phyloP scores from a whole-genome alignment of 1,139 yeast species.

The Diutina pseudorugosa region DNA sequence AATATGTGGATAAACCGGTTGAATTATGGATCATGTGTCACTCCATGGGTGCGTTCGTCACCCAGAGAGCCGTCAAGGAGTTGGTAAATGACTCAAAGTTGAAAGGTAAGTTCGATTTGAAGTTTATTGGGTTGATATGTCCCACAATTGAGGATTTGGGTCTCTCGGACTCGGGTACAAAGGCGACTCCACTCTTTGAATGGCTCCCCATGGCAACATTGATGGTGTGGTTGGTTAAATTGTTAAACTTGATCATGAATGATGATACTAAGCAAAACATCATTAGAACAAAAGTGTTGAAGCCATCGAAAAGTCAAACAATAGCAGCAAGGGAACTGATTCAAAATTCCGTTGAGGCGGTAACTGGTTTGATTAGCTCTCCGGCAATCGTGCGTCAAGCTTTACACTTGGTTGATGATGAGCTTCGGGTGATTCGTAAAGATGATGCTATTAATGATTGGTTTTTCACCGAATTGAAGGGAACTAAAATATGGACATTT shows the following conservation, averaged over 20 bases:
- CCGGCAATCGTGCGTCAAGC: slow-evolving; percentile 37
- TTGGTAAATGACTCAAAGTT: slow-evolving; percentile 12
- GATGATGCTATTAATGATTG: slow-evolving; percentile 33
- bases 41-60: neutral
- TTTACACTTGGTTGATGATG: slow-evolving; percentile 44
- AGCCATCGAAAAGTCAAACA: neutral
- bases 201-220: slow-evolving; percentile 21
- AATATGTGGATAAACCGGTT: slow-evolving; percentile 1
- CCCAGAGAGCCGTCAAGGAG: neutral
- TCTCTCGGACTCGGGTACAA: slow-evolving; percentile 35
- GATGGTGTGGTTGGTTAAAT: slow-evolving; percentile 10
- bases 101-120: slow-evolving; percentile 12
- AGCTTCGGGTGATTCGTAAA: slow-evolving; percentile 34
- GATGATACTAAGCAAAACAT: slow-evolving; percentile 12
- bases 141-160: slow-evolving; percentile 53
- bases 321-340: slow-evolving; percentile 9
- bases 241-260: slow-evolving; percentile 15
- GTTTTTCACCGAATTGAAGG: slow-evolving; percentile 28
- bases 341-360: slow-evolving; percentile 29
- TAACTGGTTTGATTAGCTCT: slow-evolving; percentile 27
- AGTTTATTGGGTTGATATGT: slow-evolving; percentile 46
- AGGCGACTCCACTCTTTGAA: slow-evolving; percentile 19
- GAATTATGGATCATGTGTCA: slow-evolving; percentile 3
- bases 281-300: slow-evolving; percentile 9
- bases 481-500: slow-evolving; percentile 33